phyloP scores from a whole-genome alignment of 2,329 filamentous ascomycete genomes.

The Apiospora sp. region DNA sequence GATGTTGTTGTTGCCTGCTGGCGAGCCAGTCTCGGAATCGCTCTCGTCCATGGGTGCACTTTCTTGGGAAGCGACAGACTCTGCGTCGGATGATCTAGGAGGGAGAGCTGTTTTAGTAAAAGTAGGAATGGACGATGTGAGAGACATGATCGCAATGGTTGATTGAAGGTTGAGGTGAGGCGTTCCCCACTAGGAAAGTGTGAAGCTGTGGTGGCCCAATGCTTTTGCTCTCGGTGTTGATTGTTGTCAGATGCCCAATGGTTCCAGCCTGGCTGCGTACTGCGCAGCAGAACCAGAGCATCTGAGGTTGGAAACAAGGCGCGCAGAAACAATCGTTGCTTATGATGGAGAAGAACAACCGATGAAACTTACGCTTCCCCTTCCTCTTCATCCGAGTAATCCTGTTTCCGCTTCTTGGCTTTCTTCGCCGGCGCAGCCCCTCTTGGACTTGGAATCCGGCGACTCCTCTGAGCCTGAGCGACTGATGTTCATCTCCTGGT shows the following conservation, averaged over 20 bases:
- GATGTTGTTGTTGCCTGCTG: slow-evolving; percentile 46
- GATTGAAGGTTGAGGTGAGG: not conserved
- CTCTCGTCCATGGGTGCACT: slow-evolving; percentile 93
- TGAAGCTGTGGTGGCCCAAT: not conserved
- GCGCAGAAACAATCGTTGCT: not conserved
- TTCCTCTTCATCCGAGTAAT: slow-evolving; percentile 77
- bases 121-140: not conserved
- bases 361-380: slow-evolving; percentile 77
- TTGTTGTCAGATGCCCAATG: not conserved
- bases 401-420: slow-evolving; percentile 58
- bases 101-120: slow-evolving; percentile 29
- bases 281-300: not conserved
- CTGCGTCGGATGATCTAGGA: slow-evolving; percentile 71
- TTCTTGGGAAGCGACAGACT: slow-evolving; percentile 76
- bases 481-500: slow-evolving; percentile 60
- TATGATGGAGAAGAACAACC: not conserved
- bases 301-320: slow-evolving; percentile 1
- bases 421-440: slow-evolving; percentile 52
- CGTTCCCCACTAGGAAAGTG: not conserved
- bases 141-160: not conserved
- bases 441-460: slow-evolving; percentile 49
- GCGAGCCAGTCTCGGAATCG: slow-evolving; percentile 75
- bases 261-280: not conserved
- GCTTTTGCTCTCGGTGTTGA: not conserved
- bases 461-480: slow-evolving; percentile 64